Conservation (phyloP, 1,139 yeast species). For the Pichia terricola region DNA sequence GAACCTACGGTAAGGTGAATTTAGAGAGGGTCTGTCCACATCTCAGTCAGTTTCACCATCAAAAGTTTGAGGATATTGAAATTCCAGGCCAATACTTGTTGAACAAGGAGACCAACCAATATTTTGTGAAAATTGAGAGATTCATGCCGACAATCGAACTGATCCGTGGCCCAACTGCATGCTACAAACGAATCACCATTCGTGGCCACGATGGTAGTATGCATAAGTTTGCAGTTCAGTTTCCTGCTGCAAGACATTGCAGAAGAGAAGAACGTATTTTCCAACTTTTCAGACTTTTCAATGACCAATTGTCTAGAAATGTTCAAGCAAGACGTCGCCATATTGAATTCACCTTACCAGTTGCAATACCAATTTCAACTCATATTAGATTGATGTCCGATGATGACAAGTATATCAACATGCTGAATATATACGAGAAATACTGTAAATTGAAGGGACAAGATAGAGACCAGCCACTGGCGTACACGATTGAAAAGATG, state of each 20-base stretch:
- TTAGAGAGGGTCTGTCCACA: slow-evolving; percentile 91
- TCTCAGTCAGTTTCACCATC: slow-evolving; percentile 93
- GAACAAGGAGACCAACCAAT: slow-evolving; percentile 69
- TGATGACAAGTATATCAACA: slow-evolving; percentile 63
- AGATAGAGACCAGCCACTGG: slow-evolving; percentile 83
- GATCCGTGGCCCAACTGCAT: slow-evolving; percentile 86
- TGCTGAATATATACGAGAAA: slow-evolving; percentile 84
- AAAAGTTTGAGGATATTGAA: slow-evolving; percentile 94
- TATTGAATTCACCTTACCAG: slow-evolving; percentile 78
- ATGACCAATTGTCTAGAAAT: slow-evolving; percentile 67
- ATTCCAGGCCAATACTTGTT: slow-evolving; percentile 92
- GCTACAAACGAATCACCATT: slow-evolving; percentile 80
- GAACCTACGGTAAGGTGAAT: slow-evolving; percentile 67
- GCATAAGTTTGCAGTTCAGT: slow-evolving; percentile 92
- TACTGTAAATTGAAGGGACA: slow-evolving; percentile 68
- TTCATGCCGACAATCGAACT: slow-evolving; percentile 84
- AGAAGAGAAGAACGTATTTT: slow-evolving; percentile 92
- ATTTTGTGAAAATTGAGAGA: slow-evolving; percentile 86
- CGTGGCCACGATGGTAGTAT: slow-evolving; percentile 90
- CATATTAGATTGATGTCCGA: slow-evolving; percentile 89
- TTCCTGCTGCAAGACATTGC: slow-evolving; percentile 96
- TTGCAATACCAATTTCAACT: slow-evolving; percentile 90
- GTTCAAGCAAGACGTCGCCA: slow-evolving; percentile 85
- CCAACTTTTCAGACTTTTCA: slow-evolving; percentile 82
- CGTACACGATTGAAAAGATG: slow-evolving; percentile 75